Conservation (phyloP, 108 stramenopile species). For the Pelagomonas calceolata region DNA sequence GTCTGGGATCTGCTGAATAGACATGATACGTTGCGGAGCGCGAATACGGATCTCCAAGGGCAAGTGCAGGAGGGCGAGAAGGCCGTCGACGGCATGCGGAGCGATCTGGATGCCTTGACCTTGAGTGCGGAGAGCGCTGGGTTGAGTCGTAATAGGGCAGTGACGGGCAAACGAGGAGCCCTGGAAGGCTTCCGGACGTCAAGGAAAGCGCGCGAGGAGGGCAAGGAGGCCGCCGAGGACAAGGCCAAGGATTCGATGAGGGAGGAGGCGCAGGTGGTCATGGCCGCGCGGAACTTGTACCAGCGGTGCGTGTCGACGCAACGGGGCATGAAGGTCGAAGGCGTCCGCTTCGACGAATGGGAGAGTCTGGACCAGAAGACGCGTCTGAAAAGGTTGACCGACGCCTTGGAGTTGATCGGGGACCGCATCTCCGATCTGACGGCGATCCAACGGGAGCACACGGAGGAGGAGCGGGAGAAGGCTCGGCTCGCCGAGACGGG, state of each 20-base stretch:
- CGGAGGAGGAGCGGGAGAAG: too few species aligned
- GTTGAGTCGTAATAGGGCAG: slow-evolving; percentile 30
- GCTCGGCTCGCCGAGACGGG: too few species aligned
- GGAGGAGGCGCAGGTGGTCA: slow-evolving; percentile 41
- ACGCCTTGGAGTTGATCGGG: slow-evolving; percentile 1
- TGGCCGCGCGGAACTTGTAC: slow-evolving; percentile 43
- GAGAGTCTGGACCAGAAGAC: background rate
- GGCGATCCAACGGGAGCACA: slow-evolving; percentile 5
- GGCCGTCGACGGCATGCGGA: slow-evolving; percentile 28
- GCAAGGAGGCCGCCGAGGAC: slow-evolving; percentile 34
- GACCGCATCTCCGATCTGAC: slow-evolving; percentile 8
- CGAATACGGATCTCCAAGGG: slow-evolving; percentile 36
- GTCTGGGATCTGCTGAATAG: slow-evolving; percentile 36
- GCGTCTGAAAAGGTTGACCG: too few species aligned
- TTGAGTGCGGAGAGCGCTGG: slow-evolving; percentile 28
- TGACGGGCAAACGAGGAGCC: slow-evolving; percentile 29
- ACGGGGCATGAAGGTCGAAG: slow-evolving; percentile 14
- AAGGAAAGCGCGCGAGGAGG: slow-evolving; percentile 27
- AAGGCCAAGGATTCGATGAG: slow-evolving; percentile 34
- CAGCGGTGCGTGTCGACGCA: slow-evolving; percentile 13
- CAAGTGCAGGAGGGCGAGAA: slow-evolving; percentile 24
- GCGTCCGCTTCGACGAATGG: slow-evolving; percentile 4
- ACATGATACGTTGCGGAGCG: slow-evolving; percentile 28
- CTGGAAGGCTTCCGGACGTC: slow-evolving; percentile 32
- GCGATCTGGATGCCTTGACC: slow-evolving; percentile 27